Conservation (phyloP, 2,329 filamentous ascomycete species). For the Colletotrichum sp. region DNA sequence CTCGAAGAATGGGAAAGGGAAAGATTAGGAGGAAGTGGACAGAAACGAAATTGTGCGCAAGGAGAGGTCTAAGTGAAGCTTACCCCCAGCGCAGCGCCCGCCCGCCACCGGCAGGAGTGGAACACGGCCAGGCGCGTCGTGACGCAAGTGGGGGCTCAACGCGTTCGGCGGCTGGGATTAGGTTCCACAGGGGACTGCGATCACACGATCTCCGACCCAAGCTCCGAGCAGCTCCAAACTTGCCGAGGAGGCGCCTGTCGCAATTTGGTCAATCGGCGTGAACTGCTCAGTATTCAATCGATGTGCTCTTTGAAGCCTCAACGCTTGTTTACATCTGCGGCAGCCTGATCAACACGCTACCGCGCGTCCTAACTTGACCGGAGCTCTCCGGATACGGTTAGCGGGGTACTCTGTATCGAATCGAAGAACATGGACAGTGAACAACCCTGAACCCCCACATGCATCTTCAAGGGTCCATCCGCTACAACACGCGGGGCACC, state of each 20-base stretch:
- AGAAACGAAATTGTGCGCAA: neutral
- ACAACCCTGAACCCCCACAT: neutral
- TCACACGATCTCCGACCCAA: slow-evolving; percentile 17
- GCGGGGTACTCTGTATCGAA: neutral
- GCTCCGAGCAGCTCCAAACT: slow-evolving; percentile 6
- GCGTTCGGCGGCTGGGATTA: neutral
- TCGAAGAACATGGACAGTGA: neutral
- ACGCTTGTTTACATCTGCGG: neutral
- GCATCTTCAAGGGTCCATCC: neutral
- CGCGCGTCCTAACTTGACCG: neutral
- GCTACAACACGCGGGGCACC: neutral
- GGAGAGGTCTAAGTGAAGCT: neutral
- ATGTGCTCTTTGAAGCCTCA: neutral
- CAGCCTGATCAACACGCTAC: neutral
- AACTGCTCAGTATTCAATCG: neutral
- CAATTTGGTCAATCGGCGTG: too few species aligned
- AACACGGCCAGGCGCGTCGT: slow-evolving; percentile 9
- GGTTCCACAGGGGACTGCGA: neutral
- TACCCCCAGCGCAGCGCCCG: neutral
- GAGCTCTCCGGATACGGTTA: neutral
- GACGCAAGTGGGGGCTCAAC: slow-evolving; percentile 12
- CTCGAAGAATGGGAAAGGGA: neutral
- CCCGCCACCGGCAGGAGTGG: slow-evolving; percentile 7
- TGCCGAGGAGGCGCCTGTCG: neutral
- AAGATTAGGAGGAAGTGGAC: neutral